Base-by-base conservation (phyloP, 805 yeast species). In the Lachancea dasiensis region DNA sequence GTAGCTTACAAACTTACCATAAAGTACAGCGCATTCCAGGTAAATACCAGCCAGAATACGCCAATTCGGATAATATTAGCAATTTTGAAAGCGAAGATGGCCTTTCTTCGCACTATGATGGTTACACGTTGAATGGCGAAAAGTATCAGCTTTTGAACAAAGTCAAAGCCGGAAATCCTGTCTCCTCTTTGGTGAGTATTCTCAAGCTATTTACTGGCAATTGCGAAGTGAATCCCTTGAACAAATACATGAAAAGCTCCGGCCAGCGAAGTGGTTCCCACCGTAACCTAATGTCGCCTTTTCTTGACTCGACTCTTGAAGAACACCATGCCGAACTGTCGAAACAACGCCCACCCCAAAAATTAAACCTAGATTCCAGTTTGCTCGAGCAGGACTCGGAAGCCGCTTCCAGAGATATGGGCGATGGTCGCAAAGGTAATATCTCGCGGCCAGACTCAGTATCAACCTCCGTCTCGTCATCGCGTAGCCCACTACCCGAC, bases 181-280 rank as follows among this genome's bases (percentile, higher is more conserved):
- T 90, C 16, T 82, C 95, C 0, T 86, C 97, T 0, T 64, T 90
- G 40, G 77, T 86, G 29, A 78, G 85, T 34, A 85, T 92, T 2
- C 62, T 90, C 37, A 81, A 86, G 24, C 66, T 92, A 18, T 82
- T 90, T 56, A 75, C 83, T 0, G 69, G 66, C 18, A 68, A 65
- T 29, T 60, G 51, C 5, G 51, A 36, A 39, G 15, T 21, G 6
- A 9, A 30, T 5, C 20, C 39, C 11, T 18, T 30, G 13, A 34
- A 14, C n/a, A 17, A 25, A 8, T 17, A 9, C 6, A 9, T 28
- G 15, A n/a, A 22, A 8, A 28, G 21, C 27, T 22, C 18, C 13
- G 29, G 22, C 16, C 7, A 16, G 22, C 22, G 33, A 4, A 21
- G 13, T 11, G 31, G 31, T n/a, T 20, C 32, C 25, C 30, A 31